Percentiles rank a stretch among this genome's conserved stretches.
These are phyloP conservation scores for Paecilomyces sp. DNA, from an alignment of 2,329 filamentous ascomycete genomes.

Conservation along the genomic window DNA sequence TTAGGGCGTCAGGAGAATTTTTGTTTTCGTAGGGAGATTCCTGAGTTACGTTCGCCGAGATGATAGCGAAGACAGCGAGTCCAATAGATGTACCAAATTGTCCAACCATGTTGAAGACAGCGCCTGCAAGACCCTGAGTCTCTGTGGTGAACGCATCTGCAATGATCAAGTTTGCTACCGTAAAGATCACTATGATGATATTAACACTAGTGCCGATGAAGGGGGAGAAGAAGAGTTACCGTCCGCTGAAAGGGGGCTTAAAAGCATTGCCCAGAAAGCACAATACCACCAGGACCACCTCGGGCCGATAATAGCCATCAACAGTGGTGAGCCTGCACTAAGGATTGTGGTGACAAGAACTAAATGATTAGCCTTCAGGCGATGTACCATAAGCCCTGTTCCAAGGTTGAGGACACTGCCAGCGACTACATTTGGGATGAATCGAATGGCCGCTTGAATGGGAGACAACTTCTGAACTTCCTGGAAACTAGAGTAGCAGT, in stretches of 20 bases:
- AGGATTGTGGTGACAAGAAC: constrained; percentile 31
- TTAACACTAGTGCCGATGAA: neutral
- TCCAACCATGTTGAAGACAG: constrained; percentile 53
- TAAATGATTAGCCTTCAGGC: constrained; percentile 36
- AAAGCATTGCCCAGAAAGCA: constrained; percentile 36
- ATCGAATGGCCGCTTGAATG: constrained; percentile 37
- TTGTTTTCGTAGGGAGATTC: constrained; percentile 11
- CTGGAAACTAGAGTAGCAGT: constrained; percentile 29
- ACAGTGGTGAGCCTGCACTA: constrained; percentile 31
- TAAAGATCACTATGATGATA: constrained; percentile 42
- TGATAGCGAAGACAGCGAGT: constrained; percentile 44
- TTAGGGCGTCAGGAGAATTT: constrained; percentile 6
- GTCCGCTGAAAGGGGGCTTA: constrained; percentile 40
- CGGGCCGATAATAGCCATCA: constrained; percentile 41
- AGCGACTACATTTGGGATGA: constrained; percentile 37
- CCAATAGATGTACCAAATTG: constrained; percentile 52
- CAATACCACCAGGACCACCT: constrained; percentile 42
- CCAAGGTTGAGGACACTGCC: constrained; percentile 34
- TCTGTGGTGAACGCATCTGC: constrained; percentile 49
- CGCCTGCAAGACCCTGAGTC: constrained; percentile 53
- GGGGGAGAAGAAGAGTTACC: constrained; percentile 8
- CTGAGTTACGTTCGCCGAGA: constrained; percentile 30
- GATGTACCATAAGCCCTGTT: constrained; percentile 41
- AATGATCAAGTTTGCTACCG: constrained; percentile 49
- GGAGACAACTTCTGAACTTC: constrained; percentile 40